These are phyloP conservation scores for Hygrophoropsis aurantiaca DNA, from an alignment of 768 basidiomycete genomes.

Conservation along the genomic window DNA sequence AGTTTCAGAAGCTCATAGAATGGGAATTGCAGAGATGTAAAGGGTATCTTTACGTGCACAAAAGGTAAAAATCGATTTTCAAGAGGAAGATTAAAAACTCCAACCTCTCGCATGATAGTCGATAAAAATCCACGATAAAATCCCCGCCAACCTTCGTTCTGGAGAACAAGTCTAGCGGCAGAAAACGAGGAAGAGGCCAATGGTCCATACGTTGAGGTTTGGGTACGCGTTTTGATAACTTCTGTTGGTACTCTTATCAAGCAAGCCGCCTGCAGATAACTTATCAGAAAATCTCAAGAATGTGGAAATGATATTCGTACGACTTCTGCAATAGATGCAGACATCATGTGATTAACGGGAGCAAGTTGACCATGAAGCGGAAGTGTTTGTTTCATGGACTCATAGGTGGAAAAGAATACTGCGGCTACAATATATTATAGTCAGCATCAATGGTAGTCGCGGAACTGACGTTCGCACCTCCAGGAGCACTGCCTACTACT, in stretches of 20 bases:
- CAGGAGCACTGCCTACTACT: constrained; percentile 91
- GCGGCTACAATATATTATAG: constrained; percentile 64
- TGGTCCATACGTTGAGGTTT: constrained; percentile 76
- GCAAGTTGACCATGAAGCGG: constrained; percentile 61
- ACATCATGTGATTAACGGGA: constrained; percentile 61
- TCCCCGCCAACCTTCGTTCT: constrained; percentile 66
- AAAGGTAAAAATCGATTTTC: constrained; percentile 6
- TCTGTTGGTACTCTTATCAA: constrained; percentile 94
- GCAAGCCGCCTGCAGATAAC: constrained; percentile 68
- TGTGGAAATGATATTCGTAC: constrained; percentile 32
- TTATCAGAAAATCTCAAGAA: constrained; percentile 12
- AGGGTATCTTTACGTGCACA: constrained; percentile 72
- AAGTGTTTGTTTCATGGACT: constrained; percentile 76
- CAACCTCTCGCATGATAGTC: constrained; percentile 70
- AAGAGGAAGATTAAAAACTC: neutral
- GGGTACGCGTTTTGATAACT: constrained; percentile 91
- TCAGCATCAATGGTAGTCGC: neutral
- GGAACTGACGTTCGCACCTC: constrained; percentile 54
- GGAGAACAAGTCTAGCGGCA: constrained; percentile 55
- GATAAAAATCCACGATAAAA: constrained; percentile 88
- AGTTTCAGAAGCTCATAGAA: constrained; percentile 87
- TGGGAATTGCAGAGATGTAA: constrained; percentile 95
- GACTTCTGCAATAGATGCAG: constrained; percentile 63
- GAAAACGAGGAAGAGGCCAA: constrained; percentile 57
- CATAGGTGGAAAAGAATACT: constrained; percentile 93